Conservation (phyloP, 768 basidiomycete species). For the Heimioporus sp. region DNA sequence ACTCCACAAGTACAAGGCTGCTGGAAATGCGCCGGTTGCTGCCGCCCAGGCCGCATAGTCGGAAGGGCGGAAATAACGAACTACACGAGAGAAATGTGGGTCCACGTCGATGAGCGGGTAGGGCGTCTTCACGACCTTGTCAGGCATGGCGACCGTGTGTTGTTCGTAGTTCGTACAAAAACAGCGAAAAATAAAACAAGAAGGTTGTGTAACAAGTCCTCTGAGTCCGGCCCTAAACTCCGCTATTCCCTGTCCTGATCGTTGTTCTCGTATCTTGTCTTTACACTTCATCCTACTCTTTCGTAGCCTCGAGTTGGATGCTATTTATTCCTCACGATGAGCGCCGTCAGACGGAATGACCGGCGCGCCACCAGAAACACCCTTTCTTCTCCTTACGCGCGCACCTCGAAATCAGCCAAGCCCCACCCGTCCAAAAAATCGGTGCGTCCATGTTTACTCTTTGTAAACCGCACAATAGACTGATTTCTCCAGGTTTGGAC, state of each 20-base stretch:
- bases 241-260: conserved; percentile 16
- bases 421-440: conserved; percentile 43
- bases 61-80: conserved; percentile 83
- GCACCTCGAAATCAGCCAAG: conserved; percentile 30
- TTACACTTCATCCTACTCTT: conserved; percentile 6
- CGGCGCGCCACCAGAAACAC: conserved; percentile 36
- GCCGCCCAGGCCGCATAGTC: conserved; percentile 88
- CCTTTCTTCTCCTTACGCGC: conserved; percentile 57
- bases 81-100: conserved; percentile 83
- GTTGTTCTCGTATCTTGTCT: conserved; percentile 23
- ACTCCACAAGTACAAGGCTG: conserved; percentile 83
- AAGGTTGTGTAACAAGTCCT: conserved; percentile 6
- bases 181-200: conserved; percentile 2
- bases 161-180: background rate
- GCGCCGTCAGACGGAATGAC: conserved; percentile 50
- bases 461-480: conserved; percentile 8
- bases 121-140: conserved; percentile 56
- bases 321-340: conserved; percentile 42
- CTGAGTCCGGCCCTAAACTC: conserved; percentile 31
- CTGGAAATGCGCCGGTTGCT: conserved; percentile 78
- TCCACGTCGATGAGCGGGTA: conserved; percentile 94
- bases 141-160: conserved; percentile 28
- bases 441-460: conserved; percentile 29
- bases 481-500: conserved; percentile 43
- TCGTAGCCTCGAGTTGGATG: conserved; percentile 3